Evolutionary conservation across 192 early-diverging fungal genomes (phyloP).

Genomic region (Tieghemiomyces parasiticus): DNA sequence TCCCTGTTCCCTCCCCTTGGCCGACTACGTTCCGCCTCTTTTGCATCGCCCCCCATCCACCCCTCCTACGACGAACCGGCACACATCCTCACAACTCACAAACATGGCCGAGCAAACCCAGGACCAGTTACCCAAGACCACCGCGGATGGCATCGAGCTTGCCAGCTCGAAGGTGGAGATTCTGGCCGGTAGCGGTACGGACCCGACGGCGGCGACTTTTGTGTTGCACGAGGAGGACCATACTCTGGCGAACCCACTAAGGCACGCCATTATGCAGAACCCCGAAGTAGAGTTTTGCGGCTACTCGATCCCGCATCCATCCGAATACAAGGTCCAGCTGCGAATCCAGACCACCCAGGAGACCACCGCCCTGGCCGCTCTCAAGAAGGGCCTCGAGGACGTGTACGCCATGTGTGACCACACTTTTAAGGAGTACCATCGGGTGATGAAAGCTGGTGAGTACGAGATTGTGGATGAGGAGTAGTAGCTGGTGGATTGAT

Average conservation of each 20-base stretch:
- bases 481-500: too few species aligned
- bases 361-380: slow-evolving; percentile 68
- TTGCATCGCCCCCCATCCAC: not conserved
- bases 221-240: slow-evolving; percentile 88
- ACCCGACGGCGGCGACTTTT: slow-evolving; percentile 74
- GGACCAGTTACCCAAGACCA: not conserved
- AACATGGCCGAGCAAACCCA: not conserved
- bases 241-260: slow-evolving; percentile 86
- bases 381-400: slow-evolving; percentile 79
- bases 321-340: slow-evolving; percentile 78
- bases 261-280: slow-evolving; percentile 92
- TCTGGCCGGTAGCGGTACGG: slow-evolving; percentile 39
- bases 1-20: too few species aligned
- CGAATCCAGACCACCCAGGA: slow-evolving; percentile 84
- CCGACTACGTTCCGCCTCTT: too few species aligned
- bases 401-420: slow-evolving; percentile 54
- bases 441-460: slow-evolving; percentile 37
- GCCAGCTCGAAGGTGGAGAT: slow-evolving; percentile 24
- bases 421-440: slow-evolving; percentile 42
- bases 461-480: slow-evolving; percentile 33
- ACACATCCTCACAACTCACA: not conserved
- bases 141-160: slow-evolving; percentile 10
- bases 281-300: slow-evolving; percentile 82
- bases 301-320: slow-evolving; percentile 96
- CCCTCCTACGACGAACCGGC: not conserved